Base-by-base conservation (phyloP, 2,329 filamentous ascomycete genomes). In the Beauveria varroae region DNA sequence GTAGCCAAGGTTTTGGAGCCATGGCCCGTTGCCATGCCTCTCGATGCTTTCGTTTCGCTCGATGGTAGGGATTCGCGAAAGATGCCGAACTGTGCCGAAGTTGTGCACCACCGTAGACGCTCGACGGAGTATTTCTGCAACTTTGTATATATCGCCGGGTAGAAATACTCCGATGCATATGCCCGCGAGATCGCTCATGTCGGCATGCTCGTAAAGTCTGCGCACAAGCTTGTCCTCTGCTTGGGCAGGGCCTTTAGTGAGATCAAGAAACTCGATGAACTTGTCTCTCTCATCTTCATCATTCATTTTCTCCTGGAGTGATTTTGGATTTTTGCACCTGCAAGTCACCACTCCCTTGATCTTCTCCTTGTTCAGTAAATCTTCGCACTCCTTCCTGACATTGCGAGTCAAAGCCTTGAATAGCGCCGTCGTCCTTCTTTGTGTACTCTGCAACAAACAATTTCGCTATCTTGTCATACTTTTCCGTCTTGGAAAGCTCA, bases 311-410 rank as follows among this genome's bases (percentile, higher is more conserved):
- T 47, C 24, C 44, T 47, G 22, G 20, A 47, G 22, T 2, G 20
- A 24, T 6, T 26, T 26, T 9, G 22, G 22, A 14, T 12, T 26
- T 16, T 47, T 47, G 20, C 44, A 47, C 14, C 20, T 50, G 7
- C 64, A 75, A 9, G 59, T 68, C 22, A 61, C 74, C 12, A 74
- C 71, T 14, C 63, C 61, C 60, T 73, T 69, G 61, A 47, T 47
- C 3, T 47, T 47, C 40, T 43, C 40, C 40, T 43, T 34, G 0
- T 34, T 34, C 30, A 34, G 30, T 34, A 34, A 34, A 34, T 34
- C 10, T 12, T 34, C 30, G 30, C 30, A 34, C 10, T 34, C 10
- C 10, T 34, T 34, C 4, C 30, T 34, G 30, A 12, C 9, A 34
- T 34, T 10, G 3, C 4, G 30, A 34, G 30, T 10, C 30, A 34